Base-by-base conservation (phyloP, 768 basidiomycete species). In the Macrolepiota fuliginosa region DNA sequence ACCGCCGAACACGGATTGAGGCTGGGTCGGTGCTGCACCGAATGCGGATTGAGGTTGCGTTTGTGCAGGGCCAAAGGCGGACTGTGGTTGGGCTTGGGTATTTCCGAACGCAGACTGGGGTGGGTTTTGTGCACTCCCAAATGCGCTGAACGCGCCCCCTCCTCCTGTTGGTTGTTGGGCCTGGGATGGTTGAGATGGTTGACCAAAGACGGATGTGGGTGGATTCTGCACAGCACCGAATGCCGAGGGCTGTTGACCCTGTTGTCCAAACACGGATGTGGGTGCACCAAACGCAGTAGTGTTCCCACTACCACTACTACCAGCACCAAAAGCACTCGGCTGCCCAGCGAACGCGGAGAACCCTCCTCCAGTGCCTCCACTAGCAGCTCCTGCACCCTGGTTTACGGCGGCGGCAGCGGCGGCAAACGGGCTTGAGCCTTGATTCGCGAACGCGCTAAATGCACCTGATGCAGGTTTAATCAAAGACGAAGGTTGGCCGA, bases 311-410 rank as follows among this genome's bases (percentile, higher is more conserved):
- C 39, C 39, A 40, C 17, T 22, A 9, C 71, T 66, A 19, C 64
- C 65, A 3, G 72, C 64, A 22, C 71, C 72, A 65, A 86, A 85
- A 19, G 78, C 68, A 17, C 83, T 70, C 0, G 80, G 76, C 47
- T 80, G 76, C 3, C 76, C 73, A n/a, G 81, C 74, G 66, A 86
- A 86, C 3, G 82, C 78, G 35, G 82, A 79, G 63, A 84, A 85
- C 3, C 74, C 81, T 15, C 81, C 75, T 1, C 79, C 75, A 15
- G 70, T 70, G 1, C 70, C 62, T 35, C 63, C 40, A 19, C 54
- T 54, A 19, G 63, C 57, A 40, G 53, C 58, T 29, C 54, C 39
- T 5, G 67, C 40, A 9, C 60, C 40, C 11, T 62, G 35, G 12
- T 63, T 58, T 25, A 55, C 56, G 17, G 64, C 61, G 4, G 64